Conservation (phyloP, 305 asterid genomes). For the Fraxinus dipetala region DNA sequence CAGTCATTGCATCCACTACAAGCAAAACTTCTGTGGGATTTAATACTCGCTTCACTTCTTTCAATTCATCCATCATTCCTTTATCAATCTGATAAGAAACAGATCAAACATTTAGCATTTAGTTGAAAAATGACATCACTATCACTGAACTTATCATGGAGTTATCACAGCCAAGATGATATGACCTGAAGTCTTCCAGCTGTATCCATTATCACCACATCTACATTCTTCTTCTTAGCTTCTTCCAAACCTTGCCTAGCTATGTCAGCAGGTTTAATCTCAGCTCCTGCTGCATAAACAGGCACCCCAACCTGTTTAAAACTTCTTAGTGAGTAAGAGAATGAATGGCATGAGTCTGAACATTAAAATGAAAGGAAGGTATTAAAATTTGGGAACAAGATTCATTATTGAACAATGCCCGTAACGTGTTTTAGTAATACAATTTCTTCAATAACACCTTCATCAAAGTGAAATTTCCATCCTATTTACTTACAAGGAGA, state of each 20-base stretch:
- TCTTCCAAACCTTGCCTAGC: constrained; percentile 86
- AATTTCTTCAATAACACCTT: not conserved
- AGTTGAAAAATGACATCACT: constrained; percentile 8
- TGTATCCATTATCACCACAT: constrained; percentile 98
- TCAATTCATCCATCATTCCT: constrained; percentile 93
- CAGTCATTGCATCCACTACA: constrained; percentile 99
- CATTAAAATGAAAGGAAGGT: not conserved
- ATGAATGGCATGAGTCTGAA: constrained; percentile 26
- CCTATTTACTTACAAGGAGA: not conserved
- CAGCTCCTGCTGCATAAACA: constrained; percentile 89
- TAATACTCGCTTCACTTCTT: constrained; percentile 76
- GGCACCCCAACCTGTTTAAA: constrained; percentile 86
- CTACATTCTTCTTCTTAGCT: constrained; percentile 76
- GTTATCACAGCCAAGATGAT: constrained; percentile 20
- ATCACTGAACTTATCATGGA: constrained; percentile 13
- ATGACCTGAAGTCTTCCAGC: constrained; percentile 98
- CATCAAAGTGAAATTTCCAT: not conserved
- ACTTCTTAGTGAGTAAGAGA: constrained; percentile 26
- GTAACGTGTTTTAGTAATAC: not conserved
- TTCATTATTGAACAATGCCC: not conserved
- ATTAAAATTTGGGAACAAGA: not conserved
- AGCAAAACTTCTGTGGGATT: constrained; percentile 94
- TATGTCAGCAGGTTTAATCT: constrained; percentile 83
- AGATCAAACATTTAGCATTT: constrained; percentile 5
- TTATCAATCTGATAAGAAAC: constrained; percentile 69